Percentiles rank a stretch among this genome's conserved stretches.
Evolutionary conservation across 2,329 filamentous ascomycete genomes (phyloP).

Genomic region (Apiospora koreana): DNA sequence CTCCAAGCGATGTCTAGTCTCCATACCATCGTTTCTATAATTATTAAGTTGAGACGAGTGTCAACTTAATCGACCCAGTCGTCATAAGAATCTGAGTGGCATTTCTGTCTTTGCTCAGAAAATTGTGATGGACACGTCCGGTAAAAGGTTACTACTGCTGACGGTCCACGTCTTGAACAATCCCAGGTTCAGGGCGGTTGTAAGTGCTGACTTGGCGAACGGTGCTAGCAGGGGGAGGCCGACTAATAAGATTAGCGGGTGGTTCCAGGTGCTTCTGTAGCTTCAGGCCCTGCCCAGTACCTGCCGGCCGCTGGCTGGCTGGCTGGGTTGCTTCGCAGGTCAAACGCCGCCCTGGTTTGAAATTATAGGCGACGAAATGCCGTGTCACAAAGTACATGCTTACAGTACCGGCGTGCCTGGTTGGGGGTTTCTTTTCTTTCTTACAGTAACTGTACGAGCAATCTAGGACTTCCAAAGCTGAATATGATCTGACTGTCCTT

Average conservation of each 20-base stretch:
- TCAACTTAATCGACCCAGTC: not conserved
- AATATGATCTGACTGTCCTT: not conserved
- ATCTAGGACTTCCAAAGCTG: not conserved
- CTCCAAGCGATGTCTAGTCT: not conserved
- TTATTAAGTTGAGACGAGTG: too few relatives aligned
- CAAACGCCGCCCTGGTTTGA: not conserved
- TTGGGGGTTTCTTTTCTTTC: not conserved
- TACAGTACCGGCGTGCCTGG: not conserved
- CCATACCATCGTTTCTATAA: not conserved
- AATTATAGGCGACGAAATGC: not conserved
- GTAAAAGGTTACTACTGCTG: not conserved
- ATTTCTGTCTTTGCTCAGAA: too few relatives aligned
- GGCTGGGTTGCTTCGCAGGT: not conserved
- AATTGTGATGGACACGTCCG: not conserved
- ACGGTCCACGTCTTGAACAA: not conserved
- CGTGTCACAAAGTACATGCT: not conserved
- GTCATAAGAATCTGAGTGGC: too few relatives aligned
- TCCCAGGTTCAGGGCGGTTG: not conserved
- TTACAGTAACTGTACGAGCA: too few relatives aligned
- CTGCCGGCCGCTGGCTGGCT: not conserved
- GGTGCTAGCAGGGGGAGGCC: not conserved
- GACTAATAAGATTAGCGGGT: not conserved
- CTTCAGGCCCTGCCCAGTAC: not conserved
- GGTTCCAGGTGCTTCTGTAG: not conserved
- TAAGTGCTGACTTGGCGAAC: not conserved